Percentiles rank a stretch among this genome's conserved stretches.
Conservation (phyloP, 208 protist species). For the Acanthamoeba polyphaga region DNA sequence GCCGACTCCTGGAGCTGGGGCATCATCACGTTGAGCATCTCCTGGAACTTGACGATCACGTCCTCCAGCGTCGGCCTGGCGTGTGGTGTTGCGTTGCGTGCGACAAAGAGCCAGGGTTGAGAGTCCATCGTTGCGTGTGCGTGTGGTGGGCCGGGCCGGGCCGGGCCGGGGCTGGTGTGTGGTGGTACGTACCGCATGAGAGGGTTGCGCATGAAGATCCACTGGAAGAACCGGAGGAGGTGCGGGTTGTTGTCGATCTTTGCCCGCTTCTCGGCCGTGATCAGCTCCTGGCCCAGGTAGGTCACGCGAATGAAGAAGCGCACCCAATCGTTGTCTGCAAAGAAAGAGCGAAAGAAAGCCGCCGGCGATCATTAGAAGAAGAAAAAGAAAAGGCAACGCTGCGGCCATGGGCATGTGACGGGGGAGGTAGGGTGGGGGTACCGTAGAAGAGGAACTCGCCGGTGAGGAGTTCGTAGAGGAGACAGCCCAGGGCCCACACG, state of each 20-base stretch:
- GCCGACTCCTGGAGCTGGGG: conserved; percentile 25
- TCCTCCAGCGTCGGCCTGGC: conserved; percentile 57
- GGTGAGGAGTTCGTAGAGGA: conserved; percentile 90
- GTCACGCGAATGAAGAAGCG: conserved; percentile 72
- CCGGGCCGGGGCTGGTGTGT: neutral
- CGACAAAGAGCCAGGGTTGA: too few relatives aligned
- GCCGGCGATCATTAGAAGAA: neutral
- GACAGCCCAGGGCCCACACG: conserved; percentile 90
- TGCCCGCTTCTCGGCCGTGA: conserved; percentile 34
- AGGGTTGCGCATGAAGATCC: conserved; percentile 73
- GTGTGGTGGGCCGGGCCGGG: neutral
- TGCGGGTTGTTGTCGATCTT: conserved; percentile 74
- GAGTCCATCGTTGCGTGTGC: neutral
- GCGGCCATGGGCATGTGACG: neutral
- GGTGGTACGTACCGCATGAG: conserved; percentile 8
- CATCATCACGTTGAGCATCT: conserved; percentile 47
- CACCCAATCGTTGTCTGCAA: conserved; percentile 70
- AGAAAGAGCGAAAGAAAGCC: neutral
- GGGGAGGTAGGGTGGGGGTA: neutral
- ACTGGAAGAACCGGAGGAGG: conserved; percentile 64
- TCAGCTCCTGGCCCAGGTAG: conserved; percentile 52
- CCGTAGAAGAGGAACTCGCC: conserved; percentile 90
- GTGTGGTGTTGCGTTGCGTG: too few relatives aligned
- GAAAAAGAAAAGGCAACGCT: neutral
- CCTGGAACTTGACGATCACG: conserved; percentile 67